phyloP scores from a whole-genome alignment of 495 filamentous ascomycete genomes.

The Thozetella sp. region DNA sequence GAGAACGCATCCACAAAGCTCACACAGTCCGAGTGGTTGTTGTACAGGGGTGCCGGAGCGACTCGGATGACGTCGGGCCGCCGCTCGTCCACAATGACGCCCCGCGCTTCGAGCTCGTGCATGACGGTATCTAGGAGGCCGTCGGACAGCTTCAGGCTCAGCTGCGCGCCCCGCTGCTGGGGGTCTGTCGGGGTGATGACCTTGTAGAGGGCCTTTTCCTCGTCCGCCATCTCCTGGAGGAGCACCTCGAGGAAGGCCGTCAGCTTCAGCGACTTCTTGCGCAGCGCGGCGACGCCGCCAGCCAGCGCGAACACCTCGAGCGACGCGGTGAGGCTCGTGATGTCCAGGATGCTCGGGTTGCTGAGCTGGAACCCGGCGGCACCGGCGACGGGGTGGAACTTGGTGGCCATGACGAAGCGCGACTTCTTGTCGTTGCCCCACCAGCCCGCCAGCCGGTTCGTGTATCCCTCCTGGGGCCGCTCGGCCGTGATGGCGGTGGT shows the following conservation, averaged over 20 bases:
- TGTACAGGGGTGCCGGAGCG: constrained; percentile 91
- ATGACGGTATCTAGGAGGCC: constrained; percentile 73
- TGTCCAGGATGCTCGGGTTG: constrained; percentile 68
- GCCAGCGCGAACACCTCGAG: constrained; percentile 79
- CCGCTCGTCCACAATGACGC: constrained; percentile 85
- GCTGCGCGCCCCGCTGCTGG: constrained; percentile 78
- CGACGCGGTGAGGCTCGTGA: constrained; percentile 72
- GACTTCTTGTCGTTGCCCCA: constrained; percentile 81
- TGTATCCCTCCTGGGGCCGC: constrained; percentile 38
- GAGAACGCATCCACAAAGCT: constrained; percentile 69
- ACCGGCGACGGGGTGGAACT: constrained; percentile 72
- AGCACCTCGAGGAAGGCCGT: constrained; percentile 82
- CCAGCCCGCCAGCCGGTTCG: constrained; percentile 78
- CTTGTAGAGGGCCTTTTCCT: constrained; percentile 56
- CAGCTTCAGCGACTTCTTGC: constrained; percentile 72
- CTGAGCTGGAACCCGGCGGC: constrained; percentile 72
- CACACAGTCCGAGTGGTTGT: constrained; percentile 79
- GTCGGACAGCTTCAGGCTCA: constrained; percentile 71
- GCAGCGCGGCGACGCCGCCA: constrained; percentile 64
- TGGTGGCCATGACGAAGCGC: constrained; percentile 78
- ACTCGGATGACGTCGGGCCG: constrained; percentile 89
- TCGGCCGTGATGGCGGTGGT: constrained; percentile 35
- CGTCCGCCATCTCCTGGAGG: constrained; percentile 47
- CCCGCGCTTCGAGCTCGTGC: constrained; percentile 64
- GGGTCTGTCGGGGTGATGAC: constrained; percentile 82